Conservation (phyloP, 2,329 filamentous ascomycete species). For the Fusarium bulbicola region DNA sequence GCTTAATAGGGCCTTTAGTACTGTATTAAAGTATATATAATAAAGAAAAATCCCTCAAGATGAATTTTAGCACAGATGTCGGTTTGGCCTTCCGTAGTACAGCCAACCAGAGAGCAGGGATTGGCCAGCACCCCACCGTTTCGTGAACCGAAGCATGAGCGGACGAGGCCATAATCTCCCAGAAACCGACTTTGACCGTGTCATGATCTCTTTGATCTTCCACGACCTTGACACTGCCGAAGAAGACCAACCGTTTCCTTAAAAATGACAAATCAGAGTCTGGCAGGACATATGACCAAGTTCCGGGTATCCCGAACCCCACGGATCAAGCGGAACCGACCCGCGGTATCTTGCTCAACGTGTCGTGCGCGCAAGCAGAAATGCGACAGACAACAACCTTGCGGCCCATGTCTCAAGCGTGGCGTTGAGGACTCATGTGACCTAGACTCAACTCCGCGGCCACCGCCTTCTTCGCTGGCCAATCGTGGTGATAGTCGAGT, state of each 20-base stretch:
- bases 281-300: background rate
- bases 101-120: background rate
- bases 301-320: background rate
- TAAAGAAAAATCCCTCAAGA: no score
- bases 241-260: fast-evolving
- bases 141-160: background rate
- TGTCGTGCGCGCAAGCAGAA: slow-evolving; percentile 16
- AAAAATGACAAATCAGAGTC: background rate
- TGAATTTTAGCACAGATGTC: no score
- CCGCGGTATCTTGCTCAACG: background rate
- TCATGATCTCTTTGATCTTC: background rate
- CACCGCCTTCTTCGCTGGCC: fast-evolving
- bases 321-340: slow-evolving; percentile 2
- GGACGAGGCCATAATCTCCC: no score
- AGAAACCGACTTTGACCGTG: background rate
- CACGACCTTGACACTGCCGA: fast-evolving
- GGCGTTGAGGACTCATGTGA: background rate
- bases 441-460: background rate
- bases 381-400: slow-evolving; percentile 20
- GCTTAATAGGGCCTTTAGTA: no score
- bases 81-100: no score
- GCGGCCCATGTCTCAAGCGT: slow-evolving; percentile 1
- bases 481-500: background rate
- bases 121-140: background rate
- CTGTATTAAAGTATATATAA: no score